These are phyloP conservation scores for Candida anutae DNA, from an alignment of 1,139 yeast species.

Conservation along the genomic window DNA sequence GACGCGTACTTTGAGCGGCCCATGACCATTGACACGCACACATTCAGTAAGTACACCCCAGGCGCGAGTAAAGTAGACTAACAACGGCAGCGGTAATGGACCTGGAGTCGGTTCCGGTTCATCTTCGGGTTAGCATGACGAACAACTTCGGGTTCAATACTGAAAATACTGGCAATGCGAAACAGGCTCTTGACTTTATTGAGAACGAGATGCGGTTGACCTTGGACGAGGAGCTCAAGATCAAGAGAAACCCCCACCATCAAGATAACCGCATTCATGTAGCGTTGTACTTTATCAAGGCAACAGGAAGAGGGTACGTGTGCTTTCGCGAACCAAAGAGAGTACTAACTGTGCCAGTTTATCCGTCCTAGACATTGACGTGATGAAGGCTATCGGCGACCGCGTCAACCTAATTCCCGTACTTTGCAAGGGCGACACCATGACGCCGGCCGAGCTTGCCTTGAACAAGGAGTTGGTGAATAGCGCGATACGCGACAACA, in stretches of 20 bases:
- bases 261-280: conserved; percentile 59
- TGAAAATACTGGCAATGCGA: conserved; percentile 23
- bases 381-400: conserved; percentile 42
- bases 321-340: background rate
- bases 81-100: conserved; percentile 10
- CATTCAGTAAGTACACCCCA: conserved; percentile 8
- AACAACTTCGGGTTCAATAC: conserved; percentile 24
- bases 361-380: conserved; percentile 32
- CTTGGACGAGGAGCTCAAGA: conserved; percentile 53
- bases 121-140: conserved; percentile 17
- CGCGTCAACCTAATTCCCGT: conserved; percentile 54
- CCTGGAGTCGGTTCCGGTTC: conserved; percentile 15
- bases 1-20: background rate
- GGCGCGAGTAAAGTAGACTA: too few relatives aligned
- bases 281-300: conserved; percentile 51
- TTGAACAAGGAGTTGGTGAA: conserved; percentile 37
- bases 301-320: conserved; percentile 43
- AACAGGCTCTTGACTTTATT: conserved; percentile 35
- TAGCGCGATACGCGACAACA: conserved; percentile 33
- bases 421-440: conserved; percentile 49
- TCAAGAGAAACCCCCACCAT: conserved; percentile 45
- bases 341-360: too few relatives aligned
- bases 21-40: conserved; percentile 8
- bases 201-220: conserved; percentile 49
- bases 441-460: conserved; percentile 40